phyloP scores from a whole-genome alignment of 73 alveolate species.

The Symbiodinium natans region DNA sequence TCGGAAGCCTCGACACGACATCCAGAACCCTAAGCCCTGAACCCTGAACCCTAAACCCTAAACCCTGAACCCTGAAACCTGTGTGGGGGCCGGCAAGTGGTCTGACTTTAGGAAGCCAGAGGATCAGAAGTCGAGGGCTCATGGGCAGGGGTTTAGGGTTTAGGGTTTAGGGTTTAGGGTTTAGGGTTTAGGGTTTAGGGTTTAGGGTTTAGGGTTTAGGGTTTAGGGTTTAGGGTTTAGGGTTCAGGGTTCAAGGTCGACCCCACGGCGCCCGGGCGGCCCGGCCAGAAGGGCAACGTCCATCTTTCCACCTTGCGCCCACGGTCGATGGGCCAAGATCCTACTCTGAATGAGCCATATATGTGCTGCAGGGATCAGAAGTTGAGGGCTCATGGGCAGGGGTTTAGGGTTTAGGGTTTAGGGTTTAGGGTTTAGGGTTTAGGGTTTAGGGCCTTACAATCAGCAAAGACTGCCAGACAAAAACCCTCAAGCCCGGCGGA shows the following conservation, averaged over 20 bases:
- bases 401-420: neutral
- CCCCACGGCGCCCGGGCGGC: neutral
- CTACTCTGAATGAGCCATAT: neutral
- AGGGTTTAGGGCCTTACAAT: too few species aligned
- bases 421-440: too few species aligned
- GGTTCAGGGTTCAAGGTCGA: neutral
- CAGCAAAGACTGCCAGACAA: too few species aligned
- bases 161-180: too few species aligned
- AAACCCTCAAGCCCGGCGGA: too few species aligned
- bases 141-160: too few species aligned
- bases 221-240: too few species aligned
- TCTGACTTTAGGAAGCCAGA: too few species aligned
- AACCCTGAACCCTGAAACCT: neutral
- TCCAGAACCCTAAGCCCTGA: neutral
- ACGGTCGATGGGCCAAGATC: neutral
- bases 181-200: too few species aligned
- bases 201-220: too few species aligned
- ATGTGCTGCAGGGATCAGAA: neutral
- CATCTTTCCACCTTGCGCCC: neutral
- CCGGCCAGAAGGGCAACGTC: neutral
- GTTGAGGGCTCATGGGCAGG: neutral
- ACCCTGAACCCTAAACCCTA: neutral
- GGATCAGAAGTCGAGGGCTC: too few species aligned
- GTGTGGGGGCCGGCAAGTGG: too few species aligned
- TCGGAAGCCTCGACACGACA: constrained; percentile 33